Evolutionary conservation across 2,329 filamentous ascomycete species (phyloP).

Genomic region (Didymella sp.): DNA sequence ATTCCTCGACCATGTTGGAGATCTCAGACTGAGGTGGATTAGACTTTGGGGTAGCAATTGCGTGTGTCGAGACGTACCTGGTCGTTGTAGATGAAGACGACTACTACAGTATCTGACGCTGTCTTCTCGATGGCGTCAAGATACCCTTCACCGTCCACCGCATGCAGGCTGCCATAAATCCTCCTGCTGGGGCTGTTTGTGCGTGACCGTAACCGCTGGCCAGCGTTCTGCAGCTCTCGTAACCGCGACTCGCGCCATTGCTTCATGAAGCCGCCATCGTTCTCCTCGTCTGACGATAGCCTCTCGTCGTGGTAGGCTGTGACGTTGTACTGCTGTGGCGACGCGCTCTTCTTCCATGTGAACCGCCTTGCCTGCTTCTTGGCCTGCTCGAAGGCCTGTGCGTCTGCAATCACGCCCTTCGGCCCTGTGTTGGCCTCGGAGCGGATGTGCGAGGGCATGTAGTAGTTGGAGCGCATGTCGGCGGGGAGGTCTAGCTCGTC

Average conservation of each 20-base stretch:
- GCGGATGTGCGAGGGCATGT: slow-evolving; percentile 66
- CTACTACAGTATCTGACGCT: slow-evolving; percentile 77
- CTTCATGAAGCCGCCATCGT: slow-evolving; percentile 81
- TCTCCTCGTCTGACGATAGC: slow-evolving; percentile 60
- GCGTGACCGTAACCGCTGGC: slow-evolving; percentile 62
- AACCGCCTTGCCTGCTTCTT: slow-evolving; percentile 48
- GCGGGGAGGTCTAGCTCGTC: slow-evolving; percentile 54
- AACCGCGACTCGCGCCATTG: slow-evolving; percentile 84
- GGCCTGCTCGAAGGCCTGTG: slow-evolving; percentile 76
- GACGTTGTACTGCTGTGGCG: slow-evolving; percentile 35
- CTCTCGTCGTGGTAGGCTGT: slow-evolving; percentile 60
- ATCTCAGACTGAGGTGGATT: slow-evolving; percentile 71
- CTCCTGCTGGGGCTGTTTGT: slow-evolving; percentile 78
- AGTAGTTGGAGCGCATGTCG: slow-evolving; percentile 65
- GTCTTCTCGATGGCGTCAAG: slow-evolving; percentile 97
- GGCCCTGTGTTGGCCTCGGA: slow-evolving; percentile 77
- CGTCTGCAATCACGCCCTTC: slow-evolving; percentile 87
- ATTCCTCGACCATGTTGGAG: slow-evolving; percentile 79
- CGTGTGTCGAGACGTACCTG: slow-evolving; percentile 65
- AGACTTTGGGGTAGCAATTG: slow-evolving; percentile 12
- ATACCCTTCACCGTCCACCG: slow-evolving; percentile 89
- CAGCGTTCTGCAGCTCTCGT: slow-evolving; percentile 74
- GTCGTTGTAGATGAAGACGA: slow-evolving; percentile 92
- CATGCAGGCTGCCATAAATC: slow-evolving; percentile 78
- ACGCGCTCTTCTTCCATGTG: slow-evolving; percentile 41